These are phyloP conservation scores for Vararia minispora DNA, from an alignment of 768 basidiomycete genomes.

Conservation along the genomic window DNA sequence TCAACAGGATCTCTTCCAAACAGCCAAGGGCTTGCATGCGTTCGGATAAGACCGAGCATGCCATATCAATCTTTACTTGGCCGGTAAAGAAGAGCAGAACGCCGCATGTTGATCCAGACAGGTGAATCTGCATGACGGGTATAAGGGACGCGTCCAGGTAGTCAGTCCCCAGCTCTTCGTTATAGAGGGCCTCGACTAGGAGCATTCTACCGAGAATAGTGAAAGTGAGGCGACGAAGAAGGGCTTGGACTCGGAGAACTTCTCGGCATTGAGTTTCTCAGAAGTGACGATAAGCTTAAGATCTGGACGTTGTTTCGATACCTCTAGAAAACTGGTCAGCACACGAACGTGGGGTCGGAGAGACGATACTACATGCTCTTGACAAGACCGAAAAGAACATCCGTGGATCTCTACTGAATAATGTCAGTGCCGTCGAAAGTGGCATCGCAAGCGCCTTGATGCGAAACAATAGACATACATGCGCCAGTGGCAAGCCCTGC, in stretches of 20 bases:
- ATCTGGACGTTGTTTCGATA: constrained; percentile 86
- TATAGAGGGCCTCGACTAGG: constrained; percentile 92
- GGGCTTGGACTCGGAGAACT: constrained; percentile 98
- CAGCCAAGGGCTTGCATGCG: constrained; percentile 97
- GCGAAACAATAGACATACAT: no score
- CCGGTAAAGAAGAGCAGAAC: constrained; percentile 94
- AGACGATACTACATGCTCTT: constrained; percentile 47
- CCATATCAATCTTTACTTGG: constrained; percentile 95
- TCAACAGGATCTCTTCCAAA: constrained; percentile 92
- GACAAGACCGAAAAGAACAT: constrained; percentile 88
- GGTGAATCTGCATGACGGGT: constrained; percentile 97
- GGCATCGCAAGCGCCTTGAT: no score
- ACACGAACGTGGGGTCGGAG: neutral
- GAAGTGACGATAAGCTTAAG: constrained; percentile 96
- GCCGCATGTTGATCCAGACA: constrained; percentile 94
- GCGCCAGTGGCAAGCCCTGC: no score
- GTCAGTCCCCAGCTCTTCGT: constrained; percentile 93
- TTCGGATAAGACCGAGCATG: constrained; percentile 92
- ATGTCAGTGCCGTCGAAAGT: no score
- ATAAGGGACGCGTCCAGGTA: constrained; percentile 96
- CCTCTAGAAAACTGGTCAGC: constrained; percentile 44
- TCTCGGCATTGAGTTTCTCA: constrained; percentile 93
- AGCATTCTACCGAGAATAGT: constrained; percentile 95
- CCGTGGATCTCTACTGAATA: constrained; percentile 89
- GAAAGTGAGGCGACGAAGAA: constrained; percentile 96